Base-by-base conservation (phyloP, 441 rosid species). In the Euphorbia schlechtendalii region DNA sequence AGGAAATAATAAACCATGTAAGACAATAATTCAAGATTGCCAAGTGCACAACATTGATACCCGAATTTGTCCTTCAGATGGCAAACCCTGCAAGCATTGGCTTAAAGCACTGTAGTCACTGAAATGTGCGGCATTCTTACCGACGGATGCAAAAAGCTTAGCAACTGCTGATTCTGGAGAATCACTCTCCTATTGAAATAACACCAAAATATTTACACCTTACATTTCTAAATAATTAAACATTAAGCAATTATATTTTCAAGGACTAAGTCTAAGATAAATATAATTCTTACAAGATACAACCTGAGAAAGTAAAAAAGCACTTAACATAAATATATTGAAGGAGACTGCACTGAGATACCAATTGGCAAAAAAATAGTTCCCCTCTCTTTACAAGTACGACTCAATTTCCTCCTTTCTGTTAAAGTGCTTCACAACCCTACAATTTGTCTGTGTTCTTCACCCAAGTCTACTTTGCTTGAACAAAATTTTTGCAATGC, bases 141-240 rank as follows among this genome's bases (percentile, higher is more conserved):
- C 88, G 63, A 78, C 85, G 72, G 82, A 78, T 67, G 95, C 90
- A 79, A 92, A 89, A 71, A 95, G 94, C 71, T 83, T 86, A 15
- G 99, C 99, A 65, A 95, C 84, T 65, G 92, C 99, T 77, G 88
- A 78, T 81, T 95, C 99, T 17, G 97, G 93, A 70, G 81, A 68
- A 77, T 89, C 93, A 25, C 74, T 78, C 70, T 88, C 99, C 99
- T 95, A 61, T 38, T 59, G 74, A 75, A 46, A 67, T 41, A 66
- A 71, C 34, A 63, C 61, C 68, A 69, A 64, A 55, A 56, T 65
- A 38, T 69, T 30, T 68, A 22, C 54, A 18, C 24, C 62, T 51
- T 45, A 45, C 17, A 45, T 54, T 52, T 56, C 15, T 1, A 24
- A 45, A 54, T 54, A 20, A 28, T 13, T 18, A 11, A 12, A 61